A percentile compares a stretch with the other conserved stretches of the same genome.
Conservation (phyloP, 2,329 filamentous ascomycete species). For the Pseudogymnoascus sp. region DNA sequence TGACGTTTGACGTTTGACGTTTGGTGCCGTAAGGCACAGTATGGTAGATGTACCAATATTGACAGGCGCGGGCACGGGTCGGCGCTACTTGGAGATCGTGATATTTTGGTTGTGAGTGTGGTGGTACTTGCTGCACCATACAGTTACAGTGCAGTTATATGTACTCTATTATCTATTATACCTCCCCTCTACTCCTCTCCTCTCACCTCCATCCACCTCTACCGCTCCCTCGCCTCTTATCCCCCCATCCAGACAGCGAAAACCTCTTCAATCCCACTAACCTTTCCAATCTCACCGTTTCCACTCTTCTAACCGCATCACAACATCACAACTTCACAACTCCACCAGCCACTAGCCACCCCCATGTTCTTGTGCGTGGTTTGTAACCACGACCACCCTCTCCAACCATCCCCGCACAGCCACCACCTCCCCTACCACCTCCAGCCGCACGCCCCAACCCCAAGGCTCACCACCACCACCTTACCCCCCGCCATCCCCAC, state of each 20-base stretch:
- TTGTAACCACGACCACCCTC: background rate
- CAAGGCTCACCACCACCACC: background rate
- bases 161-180: background rate
- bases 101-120: background rate
- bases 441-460: background rate
- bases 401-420: background rate
- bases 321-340: background rate
- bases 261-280: background rate
- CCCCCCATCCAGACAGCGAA: background rate
- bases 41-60: background rate
- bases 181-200: background rate
- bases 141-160: background rate
- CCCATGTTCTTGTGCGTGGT: background rate
- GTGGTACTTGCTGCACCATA: background rate
- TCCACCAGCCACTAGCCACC: background rate
- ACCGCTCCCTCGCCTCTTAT: background rate
- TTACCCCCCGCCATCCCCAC: background rate
- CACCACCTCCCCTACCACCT: background rate
- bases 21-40: too few species aligned
- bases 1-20: background rate
- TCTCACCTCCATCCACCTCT: background rate
- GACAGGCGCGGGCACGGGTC: background rate
- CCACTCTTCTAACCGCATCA: background rate
- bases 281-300: background rate
- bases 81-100: background rate